Base-by-base conservation (phyloP, 495 filamentous ascomycete genomes). In the Aspergillus bridgeri region DNA sequence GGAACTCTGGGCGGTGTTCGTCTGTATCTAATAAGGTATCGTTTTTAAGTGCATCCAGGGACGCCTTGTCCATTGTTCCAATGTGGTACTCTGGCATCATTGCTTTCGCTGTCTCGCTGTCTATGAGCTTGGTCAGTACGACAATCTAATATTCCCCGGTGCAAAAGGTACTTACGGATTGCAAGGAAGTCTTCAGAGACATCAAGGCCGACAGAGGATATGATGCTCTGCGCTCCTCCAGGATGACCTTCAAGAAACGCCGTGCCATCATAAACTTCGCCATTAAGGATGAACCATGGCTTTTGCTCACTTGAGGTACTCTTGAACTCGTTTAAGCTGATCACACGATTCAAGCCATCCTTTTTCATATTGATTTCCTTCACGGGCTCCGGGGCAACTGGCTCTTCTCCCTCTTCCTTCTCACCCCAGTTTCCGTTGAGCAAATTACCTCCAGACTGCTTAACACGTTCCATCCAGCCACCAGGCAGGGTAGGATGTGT, bases 391-490 rank as follows among this genome's bases (percentile, higher is more conserved):
- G 68, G 65, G 42, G 66, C 72, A 18, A 68, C 53, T 5, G 75
- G 81, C 19, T 82, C 80, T 60, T 86, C 81, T n/a, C 84, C 85
- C 3, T 78, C 71, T 21, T 83, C 54, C 54, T 77, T 85, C 65
- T 96, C 91, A 9, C 93, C 93, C 93, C 93, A 97, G 64, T 86
- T 87, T 0, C 89, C 87, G 68, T 96, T 95, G 11, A 77, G 74
- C 20, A 96, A 65, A 68, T 96, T 83, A 1, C 92, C 91, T 1
- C 93, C 92, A 8, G 81, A 84, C 54, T 89, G 91, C 71, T 96
- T 96, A n/a, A 94, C 89, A 25, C 85, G 77, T 68, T 96, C 91
- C 93, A 98, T 98, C 93, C 93, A 98, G 0, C 93, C 93, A 9
- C 91, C 91, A 1, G 88, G 80, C 54, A 85, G 84, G 0, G 86